phyloP scores from a whole-genome alignment of 163 green algal genomes.

The Chlorella variabilis region DNA sequence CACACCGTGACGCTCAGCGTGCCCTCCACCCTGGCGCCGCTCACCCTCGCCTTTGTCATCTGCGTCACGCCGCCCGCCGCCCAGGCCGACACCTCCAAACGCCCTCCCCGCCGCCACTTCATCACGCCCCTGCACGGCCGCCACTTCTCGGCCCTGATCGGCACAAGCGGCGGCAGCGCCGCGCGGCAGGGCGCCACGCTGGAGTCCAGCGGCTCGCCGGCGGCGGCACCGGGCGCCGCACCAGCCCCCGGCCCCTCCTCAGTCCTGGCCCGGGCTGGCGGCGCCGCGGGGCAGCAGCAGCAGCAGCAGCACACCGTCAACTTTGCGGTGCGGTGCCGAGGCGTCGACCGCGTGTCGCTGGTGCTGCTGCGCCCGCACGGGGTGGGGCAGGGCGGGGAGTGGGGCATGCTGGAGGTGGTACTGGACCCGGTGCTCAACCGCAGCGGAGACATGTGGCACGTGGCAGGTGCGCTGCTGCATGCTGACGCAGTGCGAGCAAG shows the following conservation, averaged over 20 bases:
- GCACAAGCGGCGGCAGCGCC: slow-evolving; percentile 47
- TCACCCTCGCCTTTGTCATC: slow-evolving; percentile 65
- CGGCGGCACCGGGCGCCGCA: no score
- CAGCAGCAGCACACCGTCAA: slow-evolving; percentile 58
- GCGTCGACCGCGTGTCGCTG: slow-evolving; percentile 65
- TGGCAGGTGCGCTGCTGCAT: slow-evolving; percentile 37
- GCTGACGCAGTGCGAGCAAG: no score
- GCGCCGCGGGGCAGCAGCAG: slow-evolving; percentile 38
- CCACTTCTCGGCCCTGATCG: slow-evolving; percentile 66
- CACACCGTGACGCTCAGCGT: slow-evolving; percentile 44
- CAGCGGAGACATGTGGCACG: slow-evolving; percentile 89
- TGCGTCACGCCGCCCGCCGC: background rate
- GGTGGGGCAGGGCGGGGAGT: slow-evolving; percentile 44
- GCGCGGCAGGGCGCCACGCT: slow-evolving; percentile 52
- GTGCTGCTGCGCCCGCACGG: slow-evolving; percentile 71
- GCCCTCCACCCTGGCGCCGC: slow-evolving; percentile 53
- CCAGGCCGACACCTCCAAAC: background rate
- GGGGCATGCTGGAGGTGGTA: slow-evolving; percentile 60
- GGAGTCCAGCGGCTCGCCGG: slow-evolving; percentile 12
- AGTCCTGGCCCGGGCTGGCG: no score
- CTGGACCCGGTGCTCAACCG: slow-evolving; percentile 77
- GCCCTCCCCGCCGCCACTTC: slow-evolving; percentile 1
- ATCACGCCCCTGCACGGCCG: slow-evolving; percentile 36
- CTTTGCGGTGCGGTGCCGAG: slow-evolving; percentile 72
- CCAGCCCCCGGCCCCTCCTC: no score